These are phyloP conservation scores for Firmiana major DNA, from an alignment of 345 rosid species.

Conservation along the genomic window DNA sequence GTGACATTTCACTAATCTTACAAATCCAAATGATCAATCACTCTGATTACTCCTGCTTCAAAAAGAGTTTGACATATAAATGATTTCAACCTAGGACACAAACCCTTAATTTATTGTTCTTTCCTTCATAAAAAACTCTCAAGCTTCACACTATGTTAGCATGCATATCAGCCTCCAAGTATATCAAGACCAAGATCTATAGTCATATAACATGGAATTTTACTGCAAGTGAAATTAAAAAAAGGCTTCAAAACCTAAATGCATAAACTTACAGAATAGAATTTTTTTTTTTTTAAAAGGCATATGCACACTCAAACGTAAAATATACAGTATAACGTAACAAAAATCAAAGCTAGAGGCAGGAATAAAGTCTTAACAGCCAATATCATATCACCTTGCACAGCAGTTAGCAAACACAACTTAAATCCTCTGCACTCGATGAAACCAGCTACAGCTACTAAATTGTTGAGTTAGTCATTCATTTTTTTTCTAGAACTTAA, in stretches of 20 bases:
- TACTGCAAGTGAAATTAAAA: background rate
- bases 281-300: background rate
- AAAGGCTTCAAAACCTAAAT: background rate
- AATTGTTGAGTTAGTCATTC: background rate
- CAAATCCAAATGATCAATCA: background rate
- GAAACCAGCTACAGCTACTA: background rate
- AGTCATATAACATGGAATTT: background rate
- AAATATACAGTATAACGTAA: background rate
- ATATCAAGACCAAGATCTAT: background rate
- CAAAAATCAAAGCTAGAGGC: background rate
- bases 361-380: background rate
- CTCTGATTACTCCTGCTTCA: background rate
- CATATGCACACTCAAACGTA: background rate
- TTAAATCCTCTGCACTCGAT: background rate
- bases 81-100: background rate
- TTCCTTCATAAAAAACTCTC: background rate
- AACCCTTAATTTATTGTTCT: background rate
- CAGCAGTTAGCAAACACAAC: background rate
- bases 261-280: background rate
- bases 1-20: background rate
- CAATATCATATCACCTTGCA: background rate
- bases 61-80: background rate
- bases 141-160: background rate
- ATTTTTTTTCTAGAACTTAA: background rate
- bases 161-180: background rate